phyloP scores from a whole-genome alignment of 2,329 filamentous ascomycete genomes.

The Phialemonium atrogriseum region DNA sequence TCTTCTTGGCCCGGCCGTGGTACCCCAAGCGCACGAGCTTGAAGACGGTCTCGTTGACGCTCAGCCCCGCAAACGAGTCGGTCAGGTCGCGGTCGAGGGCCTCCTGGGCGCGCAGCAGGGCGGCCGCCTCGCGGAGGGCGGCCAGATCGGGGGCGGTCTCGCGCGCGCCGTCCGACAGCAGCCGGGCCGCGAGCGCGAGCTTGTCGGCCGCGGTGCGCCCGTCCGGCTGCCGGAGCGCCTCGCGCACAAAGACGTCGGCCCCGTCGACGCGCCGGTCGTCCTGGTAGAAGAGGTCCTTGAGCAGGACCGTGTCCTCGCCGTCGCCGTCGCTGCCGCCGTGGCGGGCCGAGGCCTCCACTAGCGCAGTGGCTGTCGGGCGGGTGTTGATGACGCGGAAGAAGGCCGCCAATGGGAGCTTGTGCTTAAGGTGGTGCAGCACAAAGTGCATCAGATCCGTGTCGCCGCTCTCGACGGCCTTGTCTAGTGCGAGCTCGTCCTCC shows the following conservation, averaged over 20 bases:
- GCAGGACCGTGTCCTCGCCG: conserved; percentile 58
- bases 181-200: conserved; percentile 73
- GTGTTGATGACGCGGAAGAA: conserved; percentile 91
- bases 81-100: conserved; percentile 76
- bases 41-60: conserved; percentile 86
- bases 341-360: conserved; percentile 75
- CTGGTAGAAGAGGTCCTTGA: conserved; percentile 97
- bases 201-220: conserved; percentile 70
- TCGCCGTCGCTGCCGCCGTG: conserved; percentile 35
- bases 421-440: conserved; percentile 80
- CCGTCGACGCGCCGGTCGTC: conserved; percentile 87
- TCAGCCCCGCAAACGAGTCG: conserved; percentile 70
- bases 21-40: conserved; percentile 78
- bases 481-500: conserved; percentile 86
- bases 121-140: conserved; percentile 69
- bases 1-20: conserved; percentile 74
- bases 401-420: conserved; percentile 78
- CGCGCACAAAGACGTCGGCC: conserved; percentile 75
- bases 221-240: conserved; percentile 69
- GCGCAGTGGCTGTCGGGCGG: conserved; percentile 74
- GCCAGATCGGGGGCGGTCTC: conserved; percentile 68
- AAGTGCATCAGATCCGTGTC: conserved; percentile 90
- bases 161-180: conserved; percentile 70
- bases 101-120: conserved; percentile 79
- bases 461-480: conserved; percentile 93